Evolutionary conservation across 2,329 filamentous ascomycete species (phyloP), one percentile per base, ranked within the genome.

Genomic region (Fusarium pseudoanthophilum): DNA sequence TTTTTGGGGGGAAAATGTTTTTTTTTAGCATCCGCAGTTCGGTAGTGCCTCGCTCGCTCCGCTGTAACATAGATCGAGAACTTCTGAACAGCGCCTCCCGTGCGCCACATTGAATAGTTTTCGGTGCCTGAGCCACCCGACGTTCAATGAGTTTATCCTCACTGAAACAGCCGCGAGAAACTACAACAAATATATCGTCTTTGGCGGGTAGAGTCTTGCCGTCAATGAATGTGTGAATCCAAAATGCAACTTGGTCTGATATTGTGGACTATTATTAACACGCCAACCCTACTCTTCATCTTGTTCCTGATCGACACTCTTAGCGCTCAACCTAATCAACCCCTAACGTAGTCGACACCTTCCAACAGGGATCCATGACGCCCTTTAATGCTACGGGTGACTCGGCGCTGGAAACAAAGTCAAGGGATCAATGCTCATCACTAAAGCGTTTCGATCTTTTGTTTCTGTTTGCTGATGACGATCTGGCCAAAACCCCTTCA

Each of bases 301-400:
- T 49, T 64, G 72, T 74, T 67, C 72, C 69, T 74, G 72, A 74
- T 74, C 69, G 72, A 59, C 72, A 43, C 52, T 21, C 48, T 65
- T 75, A 62, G 72, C 72, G 72, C 72, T 67, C 70, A 73, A 69
- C 52, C 45, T 48, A 64, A 49, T 69, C 56, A 65, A 62, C 42
- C 40, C 60, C 28, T 34, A 64, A 69, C 66, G 30, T 64, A 69
- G n/a, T 48, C 45, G 21, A 67, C 34, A 58, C 30, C 52, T 72
- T 46, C 39, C 42, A 55, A 37, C 56, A 68, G 52, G 59, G 71
- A 49, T 65, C 63, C 48, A 65, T 70, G 52, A 59, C 46, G 66
- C 49, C 66, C 52, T 65, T 59, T 48, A 53, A 65, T 65, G 26
- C 59, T 43, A 45, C 48, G 36, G 36, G n/a, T 28, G 39, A 28